phyloP scores from a whole-genome alignment of 192 early-diverging fungal species.

The Backusella macrospora region DNA sequence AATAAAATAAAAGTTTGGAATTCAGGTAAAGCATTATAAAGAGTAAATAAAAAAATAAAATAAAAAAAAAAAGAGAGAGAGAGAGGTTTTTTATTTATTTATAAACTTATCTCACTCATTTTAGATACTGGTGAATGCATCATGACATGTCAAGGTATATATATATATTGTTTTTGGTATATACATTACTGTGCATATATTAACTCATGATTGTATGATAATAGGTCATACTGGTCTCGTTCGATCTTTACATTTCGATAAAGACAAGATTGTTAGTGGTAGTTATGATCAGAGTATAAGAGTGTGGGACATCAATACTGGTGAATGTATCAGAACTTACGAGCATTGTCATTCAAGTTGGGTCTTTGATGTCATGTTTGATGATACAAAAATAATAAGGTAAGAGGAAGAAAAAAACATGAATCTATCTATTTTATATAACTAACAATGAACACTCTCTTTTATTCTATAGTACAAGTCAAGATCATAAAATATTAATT shows the following conservation, averaged over 20 bases:
- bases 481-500: conserved; percentile 47
- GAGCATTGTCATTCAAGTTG: conserved; percentile 83
- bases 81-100: background rate
- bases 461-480: conserved; percentile 41
- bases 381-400: conserved; percentile 79
- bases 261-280: conserved; percentile 83
- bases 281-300: conserved; percentile 94
- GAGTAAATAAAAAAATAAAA: background rate
- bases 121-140: conserved; percentile 60
- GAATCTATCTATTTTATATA: background rate
- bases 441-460: background rate
- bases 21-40: conserved; percentile 26
- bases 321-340: conserved; percentile 74
- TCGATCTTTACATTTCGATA: conserved; percentile 85
- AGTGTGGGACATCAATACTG: conserved; percentile 90
- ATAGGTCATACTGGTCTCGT: conserved; percentile 73
- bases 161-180: background rate
- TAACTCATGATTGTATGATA: background rate
- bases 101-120: background rate
- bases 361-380: conserved; percentile 97
- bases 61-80: background rate
- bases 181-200: too few species aligned
- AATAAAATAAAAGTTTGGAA: conserved; percentile 81
- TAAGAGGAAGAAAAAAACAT: conserved; percentile 30
- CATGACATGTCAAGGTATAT: conserved; percentile 52